phyloP scores from a whole-genome alignment of 2,329 filamentous ascomycete species.

The Colletotrichum horii region DNA sequence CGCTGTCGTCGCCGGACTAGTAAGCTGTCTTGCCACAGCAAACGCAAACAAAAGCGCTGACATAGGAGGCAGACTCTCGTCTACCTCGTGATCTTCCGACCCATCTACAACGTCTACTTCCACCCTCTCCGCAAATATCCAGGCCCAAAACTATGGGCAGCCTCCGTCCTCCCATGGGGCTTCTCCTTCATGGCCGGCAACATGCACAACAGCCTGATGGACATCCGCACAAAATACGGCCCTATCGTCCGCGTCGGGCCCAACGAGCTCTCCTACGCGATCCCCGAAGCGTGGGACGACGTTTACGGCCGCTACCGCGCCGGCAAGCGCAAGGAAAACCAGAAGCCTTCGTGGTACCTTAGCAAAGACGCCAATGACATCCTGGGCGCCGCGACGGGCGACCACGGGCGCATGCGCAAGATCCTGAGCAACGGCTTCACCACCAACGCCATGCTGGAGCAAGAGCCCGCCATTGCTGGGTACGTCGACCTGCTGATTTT shows the following conservation, averaged over 20 bases:
- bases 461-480: neutral
- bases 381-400: neutral
- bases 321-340: neutral
- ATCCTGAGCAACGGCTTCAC: neutral
- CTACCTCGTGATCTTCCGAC: neutral
- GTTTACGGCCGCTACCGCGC: neutral
- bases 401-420: neutral
- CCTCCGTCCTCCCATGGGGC: neutral
- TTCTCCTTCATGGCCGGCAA: neutral
- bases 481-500: neutral
- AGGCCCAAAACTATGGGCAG: slow-evolving; percentile 25
- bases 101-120: neutral
- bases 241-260: slow-evolving; percentile 44
- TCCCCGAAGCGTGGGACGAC: neutral
- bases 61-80: neutral
- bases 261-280: slow-evolving; percentile 18
- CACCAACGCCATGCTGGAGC: neutral
- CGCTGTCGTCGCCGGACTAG: neutral
- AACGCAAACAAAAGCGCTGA: neutral
- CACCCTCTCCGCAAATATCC: neutral
- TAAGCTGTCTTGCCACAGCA: neutral
- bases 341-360: neutral
- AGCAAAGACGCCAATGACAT: neutral
- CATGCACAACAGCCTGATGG: neutral
- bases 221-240: slow-evolving; percentile 23